These are phyloP conservation scores for Solanum habrochaites DNA, from an alignment of 257 asterid species.

Conservation along the genomic window DNA sequence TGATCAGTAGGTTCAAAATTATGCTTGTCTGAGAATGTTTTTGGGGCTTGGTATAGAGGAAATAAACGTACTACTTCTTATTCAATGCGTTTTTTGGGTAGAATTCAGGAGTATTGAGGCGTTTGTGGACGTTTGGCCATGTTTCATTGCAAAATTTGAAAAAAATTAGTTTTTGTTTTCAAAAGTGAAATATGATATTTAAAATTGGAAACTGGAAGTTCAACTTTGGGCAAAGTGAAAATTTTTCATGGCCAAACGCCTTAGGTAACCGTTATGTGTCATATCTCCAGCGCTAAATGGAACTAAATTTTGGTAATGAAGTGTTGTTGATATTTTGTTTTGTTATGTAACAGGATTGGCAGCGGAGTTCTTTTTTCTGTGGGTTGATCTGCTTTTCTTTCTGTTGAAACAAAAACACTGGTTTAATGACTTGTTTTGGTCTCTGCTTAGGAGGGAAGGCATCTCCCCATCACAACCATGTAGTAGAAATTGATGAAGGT, in stretches of 20 bases:
- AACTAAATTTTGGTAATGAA: neutral
- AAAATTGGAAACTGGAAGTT: neutral
- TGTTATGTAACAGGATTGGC: neutral
- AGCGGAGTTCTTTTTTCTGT: neutral
- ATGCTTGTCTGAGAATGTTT: neutral
- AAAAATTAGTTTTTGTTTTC: neutral
- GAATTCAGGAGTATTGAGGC: neutral
- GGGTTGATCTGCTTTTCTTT: neutral
- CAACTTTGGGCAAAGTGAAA: neutral
- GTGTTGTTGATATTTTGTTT: neutral
- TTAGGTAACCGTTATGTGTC: too few relatives aligned
- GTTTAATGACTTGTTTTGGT: conserved; percentile 39
- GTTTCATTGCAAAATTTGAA: neutral
- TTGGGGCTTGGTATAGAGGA: neutral
- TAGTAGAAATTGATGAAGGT: conserved; percentile 47
- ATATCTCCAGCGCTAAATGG: neutral
- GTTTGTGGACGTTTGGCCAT: neutral
- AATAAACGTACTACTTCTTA: neutral
- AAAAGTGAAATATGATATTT: neutral
- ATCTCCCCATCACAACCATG: conserved; percentile 15
- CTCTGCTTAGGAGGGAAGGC: conserved; percentile 19
- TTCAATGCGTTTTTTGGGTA: neutral
- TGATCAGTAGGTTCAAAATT: neutral
- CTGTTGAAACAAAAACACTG: conserved; percentile 1
- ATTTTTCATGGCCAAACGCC: too few relatives aligned